phyloP scores from a whole-genome alignment of 2,329 filamentous ascomycete genomes.

The Fonsecaea erecta region DNA sequence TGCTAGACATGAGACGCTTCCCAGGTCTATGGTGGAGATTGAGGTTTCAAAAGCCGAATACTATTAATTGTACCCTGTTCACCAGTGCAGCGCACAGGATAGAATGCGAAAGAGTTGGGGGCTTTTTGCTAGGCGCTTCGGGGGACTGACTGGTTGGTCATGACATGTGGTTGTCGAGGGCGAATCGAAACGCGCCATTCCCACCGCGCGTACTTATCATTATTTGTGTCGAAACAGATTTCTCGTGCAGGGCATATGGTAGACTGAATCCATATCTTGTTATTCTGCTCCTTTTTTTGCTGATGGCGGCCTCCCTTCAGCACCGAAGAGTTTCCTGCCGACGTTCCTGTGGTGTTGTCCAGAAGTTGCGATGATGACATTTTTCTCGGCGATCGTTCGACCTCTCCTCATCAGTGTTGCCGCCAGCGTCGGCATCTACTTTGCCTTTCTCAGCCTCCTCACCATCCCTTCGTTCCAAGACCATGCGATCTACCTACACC shows the following conservation, averaged over 20 bases:
- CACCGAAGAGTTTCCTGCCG: not conserved
- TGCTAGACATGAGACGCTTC: not conserved
- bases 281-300: not conserved
- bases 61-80: not conserved
- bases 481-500: constrained; percentile 63
- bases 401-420: constrained; percentile 10
- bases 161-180: not conserved
- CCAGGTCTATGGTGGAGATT: not conserved
- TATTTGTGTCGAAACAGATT: not conserved
- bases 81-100: not conserved
- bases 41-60: not conserved
- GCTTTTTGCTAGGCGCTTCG: not conserved
- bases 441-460: constrained; percentile 53
- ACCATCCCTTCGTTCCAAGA: constrained; percentile 55
- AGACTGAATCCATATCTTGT: not conserved
- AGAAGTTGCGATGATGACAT: constrained; percentile 9
- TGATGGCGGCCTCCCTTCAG: not conserved
- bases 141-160: too few relatives aligned
- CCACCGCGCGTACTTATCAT: not conserved
- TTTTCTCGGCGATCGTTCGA: constrained; percentile 16
- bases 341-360: not conserved
- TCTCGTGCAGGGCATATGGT: not conserved
- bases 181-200: not conserved
- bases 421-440: constrained; percentile 45
- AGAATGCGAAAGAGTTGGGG: not conserved